These are phyloP conservation scores for Acephala macrosclerotiorum DNA, from an alignment of 2,329 filamentous ascomycete genomes.

Conservation along the genomic window DNA sequence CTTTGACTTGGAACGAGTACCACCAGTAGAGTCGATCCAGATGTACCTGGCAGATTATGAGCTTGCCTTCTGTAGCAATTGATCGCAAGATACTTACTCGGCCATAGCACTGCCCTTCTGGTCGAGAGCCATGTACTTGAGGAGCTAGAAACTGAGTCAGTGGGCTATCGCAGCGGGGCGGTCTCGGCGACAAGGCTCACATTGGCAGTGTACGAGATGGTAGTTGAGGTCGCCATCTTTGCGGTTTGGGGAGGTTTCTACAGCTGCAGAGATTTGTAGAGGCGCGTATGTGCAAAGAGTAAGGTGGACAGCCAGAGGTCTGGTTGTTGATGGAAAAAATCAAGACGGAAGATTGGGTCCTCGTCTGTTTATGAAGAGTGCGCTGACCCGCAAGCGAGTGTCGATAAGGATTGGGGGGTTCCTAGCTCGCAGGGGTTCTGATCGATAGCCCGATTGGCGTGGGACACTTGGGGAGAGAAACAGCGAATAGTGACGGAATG, in stretches of 20 bases:
- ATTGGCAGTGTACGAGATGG: slow-evolving; percentile 48
- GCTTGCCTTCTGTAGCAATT: slow-evolving; percentile 58
- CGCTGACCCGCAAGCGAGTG: slow-evolving; percentile 4
- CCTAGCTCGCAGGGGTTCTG: not conserved
- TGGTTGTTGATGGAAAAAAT: slow-evolving; percentile 19
- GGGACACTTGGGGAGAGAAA: not conserved
- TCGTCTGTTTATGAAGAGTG: slow-evolving; percentile 8
- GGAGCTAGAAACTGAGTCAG: slow-evolving; percentile 65
- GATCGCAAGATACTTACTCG: slow-evolving; percentile 73
- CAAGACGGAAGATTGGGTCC: slow-evolving; percentile 1
- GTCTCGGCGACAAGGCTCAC: slow-evolving; percentile 41
- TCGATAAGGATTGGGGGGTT: slow-evolving; percentile 14
- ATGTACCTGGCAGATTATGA: slow-evolving; percentile 64
- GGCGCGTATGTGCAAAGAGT: slow-evolving; percentile 7
- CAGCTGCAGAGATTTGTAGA: slow-evolving; percentile 6
- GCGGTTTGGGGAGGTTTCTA: slow-evolving; percentile 24
- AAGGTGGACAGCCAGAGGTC: slow-evolving; percentile 22
- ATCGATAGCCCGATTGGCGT: slow-evolving; percentile 7
- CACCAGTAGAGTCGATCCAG: slow-evolving; percentile 88
- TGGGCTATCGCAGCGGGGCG: slow-evolving; percentile 26
- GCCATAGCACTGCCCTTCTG: slow-evolving; percentile 90
- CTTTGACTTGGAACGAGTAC: slow-evolving; percentile 93
- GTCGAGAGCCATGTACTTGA: slow-evolving; percentile 90
- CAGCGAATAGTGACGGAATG: not conserved
- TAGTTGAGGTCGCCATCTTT: slow-evolving; percentile 43